Evolutionary conservation across 495 filamentous ascomycete genomes (phyloP).

Genomic region (Acidiella bohemica): DNA sequence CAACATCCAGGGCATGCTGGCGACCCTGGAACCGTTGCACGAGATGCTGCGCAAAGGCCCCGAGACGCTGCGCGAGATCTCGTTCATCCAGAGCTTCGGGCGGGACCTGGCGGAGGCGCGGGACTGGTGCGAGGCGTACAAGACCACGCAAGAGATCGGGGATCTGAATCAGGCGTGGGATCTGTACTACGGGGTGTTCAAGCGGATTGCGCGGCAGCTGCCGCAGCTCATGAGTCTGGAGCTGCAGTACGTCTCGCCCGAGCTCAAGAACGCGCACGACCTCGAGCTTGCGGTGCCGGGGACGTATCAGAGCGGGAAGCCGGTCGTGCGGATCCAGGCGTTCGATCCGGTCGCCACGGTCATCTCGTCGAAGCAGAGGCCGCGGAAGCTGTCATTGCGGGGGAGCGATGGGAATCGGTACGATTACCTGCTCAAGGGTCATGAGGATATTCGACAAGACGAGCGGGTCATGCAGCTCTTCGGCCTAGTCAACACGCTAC

Average conservation of each 20-base stretch:
- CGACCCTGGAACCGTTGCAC: slow-evolving; percentile 77
- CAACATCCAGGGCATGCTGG: slow-evolving; percentile 95
- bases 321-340: slow-evolving; percentile 69
- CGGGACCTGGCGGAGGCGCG: slow-evolving; percentile 86
- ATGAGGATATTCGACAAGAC: slow-evolving; percentile 97
- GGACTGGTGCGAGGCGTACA: slow-evolving; percentile 90
- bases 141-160: slow-evolving; percentile 69
- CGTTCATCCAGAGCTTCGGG: slow-evolving; percentile 94
- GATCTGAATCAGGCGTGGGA: slow-evolving; percentile 98
- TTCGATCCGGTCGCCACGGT: slow-evolving; percentile 84
- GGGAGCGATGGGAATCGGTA: slow-evolving; percentile 80
- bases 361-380: slow-evolving; percentile 92
- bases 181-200: slow-evolving; percentile 94
- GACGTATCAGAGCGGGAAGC: slow-evolving; percentile 79
- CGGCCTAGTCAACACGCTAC: slow-evolving; percentile 84
- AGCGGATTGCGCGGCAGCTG: slow-evolving; percentile 84
- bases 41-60: slow-evolving; percentile 81
- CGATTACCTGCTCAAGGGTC: slow-evolving; percentile 82
- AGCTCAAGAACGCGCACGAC: slow-evolving; percentile 64
- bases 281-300: slow-evolving; percentile 88
- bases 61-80: slow-evolving; percentile 86
- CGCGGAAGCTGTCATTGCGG: slow-evolving; percentile 72
- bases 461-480: slow-evolving; percentile 99
- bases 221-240: slow-evolving; percentile 86
- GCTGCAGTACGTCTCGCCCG: slow-evolving; percentile 89